Percentiles rank a stretch among this genome's conserved stretches.
Conservation (phyloP, 345 rosid species). For the Ceriops zippeliana region DNA sequence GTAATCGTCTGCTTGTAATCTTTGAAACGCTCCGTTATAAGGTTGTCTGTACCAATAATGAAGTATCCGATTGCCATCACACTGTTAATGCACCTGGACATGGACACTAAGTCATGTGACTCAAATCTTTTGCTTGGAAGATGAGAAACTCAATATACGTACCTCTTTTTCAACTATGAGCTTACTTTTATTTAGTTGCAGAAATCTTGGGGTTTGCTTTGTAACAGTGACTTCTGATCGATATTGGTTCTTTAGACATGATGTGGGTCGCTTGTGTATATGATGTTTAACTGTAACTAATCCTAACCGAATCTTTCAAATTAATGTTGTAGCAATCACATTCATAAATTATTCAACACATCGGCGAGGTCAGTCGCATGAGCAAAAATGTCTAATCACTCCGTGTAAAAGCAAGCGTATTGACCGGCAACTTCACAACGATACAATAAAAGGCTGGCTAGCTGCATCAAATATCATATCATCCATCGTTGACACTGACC, state of each 20-base stretch:
- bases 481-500: constrained; percentile 17
- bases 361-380: constrained; percentile 16
- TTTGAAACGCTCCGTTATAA: no score
- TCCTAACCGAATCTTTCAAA: neutral
- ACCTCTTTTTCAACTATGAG: no score
- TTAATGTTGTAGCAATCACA: neutral
- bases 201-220: neutral
- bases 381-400: constrained; percentile 8
- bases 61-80: no score
- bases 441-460: neutral
- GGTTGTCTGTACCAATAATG: no score
- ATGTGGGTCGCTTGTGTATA: neutral
- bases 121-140: no score
- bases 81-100: no score
- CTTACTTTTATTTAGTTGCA: no score
- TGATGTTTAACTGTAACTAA: neutral
- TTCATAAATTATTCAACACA: neutral
- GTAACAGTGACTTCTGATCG: neutral
- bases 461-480: neutral
- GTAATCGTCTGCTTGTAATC: no score
- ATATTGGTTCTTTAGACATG: no score
- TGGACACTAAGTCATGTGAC: no score
- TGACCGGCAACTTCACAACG: constrained; percentile 36
- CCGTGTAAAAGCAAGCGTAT: constrained; percentile 38
- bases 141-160: no score